Evolutionary conservation across 2,329 filamentous ascomycete genomes (phyloP), one percentile per base, ranked within the genome.

Genomic region (Sporothrix sp.): DNA sequence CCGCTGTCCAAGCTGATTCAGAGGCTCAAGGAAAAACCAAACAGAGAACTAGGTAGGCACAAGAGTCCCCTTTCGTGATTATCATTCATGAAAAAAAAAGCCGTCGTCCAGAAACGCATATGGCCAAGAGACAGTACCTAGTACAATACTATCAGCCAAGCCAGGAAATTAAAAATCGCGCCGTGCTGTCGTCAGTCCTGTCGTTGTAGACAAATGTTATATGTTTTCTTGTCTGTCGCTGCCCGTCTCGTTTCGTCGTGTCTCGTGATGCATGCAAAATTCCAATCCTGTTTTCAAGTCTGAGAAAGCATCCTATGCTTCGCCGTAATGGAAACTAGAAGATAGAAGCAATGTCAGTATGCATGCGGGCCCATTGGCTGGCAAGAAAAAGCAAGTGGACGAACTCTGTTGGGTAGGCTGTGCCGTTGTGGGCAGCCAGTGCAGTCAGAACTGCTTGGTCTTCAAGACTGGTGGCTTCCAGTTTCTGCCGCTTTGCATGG

Each of bases 401-500:
- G 64, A 62, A 75, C 72, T 73, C 69, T 27, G 67, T 56, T 30
- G 61, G 58, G 55, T 71, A 75, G 25, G 72, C 68, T 4, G 66
- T 59, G 27, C 65, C 64, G 57, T 66, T 71, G 52, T 74, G 70
- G 3, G 66, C 69, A 16, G 71, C 69, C 37, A 76, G 59, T 7
- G 70, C 72, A 38, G 56, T 62, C 54, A 76, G 55, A 11, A 76
- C 69, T 5, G 71, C 71, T 51, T 74, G 71, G 52, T 76, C 73
- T 25, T 74, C 71, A 13, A 73, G 58, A 1, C 67, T 64, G 13
- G 66, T 63, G 4, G 63, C 61, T 11, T 67, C 65, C 5, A 73
- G 54, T 28, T 68, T 64, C 35, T 60, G 66, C 9, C 71, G 66
- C 55, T 74, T 76, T 4, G 65, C 59, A 5, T 59, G 58, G 14